Conservation (phyloP, 192 early-diverging fungal genomes). For the Mortierella claussenii region DNA sequence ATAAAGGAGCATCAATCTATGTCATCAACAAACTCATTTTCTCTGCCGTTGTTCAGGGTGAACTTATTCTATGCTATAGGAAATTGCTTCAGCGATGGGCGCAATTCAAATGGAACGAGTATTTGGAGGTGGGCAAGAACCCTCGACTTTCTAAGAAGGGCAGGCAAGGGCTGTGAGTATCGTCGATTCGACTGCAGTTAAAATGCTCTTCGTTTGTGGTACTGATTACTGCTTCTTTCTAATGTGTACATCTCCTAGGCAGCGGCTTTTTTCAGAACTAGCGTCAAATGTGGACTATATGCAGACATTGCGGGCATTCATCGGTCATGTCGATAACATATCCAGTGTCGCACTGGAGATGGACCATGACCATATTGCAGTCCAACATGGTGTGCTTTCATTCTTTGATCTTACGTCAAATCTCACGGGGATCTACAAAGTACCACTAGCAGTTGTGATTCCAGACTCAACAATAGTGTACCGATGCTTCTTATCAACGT, state of each 20-base stretch:
- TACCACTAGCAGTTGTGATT: constrained; percentile 56
- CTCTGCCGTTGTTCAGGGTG: constrained; percentile 32
- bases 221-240: neutral
- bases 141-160: constrained; percentile 19
- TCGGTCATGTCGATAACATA: constrained; percentile 55
- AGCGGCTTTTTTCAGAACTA: constrained; percentile 50
- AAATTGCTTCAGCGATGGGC: constrained; percentile 57
- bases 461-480: constrained; percentile 55
- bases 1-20: neutral
- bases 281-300: constrained; percentile 57
- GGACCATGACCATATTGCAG: constrained; percentile 53
- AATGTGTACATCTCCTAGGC: no score
- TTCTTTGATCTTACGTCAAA: constrained; percentile 56
- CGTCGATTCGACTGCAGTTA: no score
- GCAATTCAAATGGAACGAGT: constrained; percentile 53
- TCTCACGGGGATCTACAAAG: constrained; percentile 18
- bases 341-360: constrained; percentile 46
- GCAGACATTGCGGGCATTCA: constrained; percentile 53
- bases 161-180: constrained; percentile 38
- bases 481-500: constrained; percentile 56
- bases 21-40: neutral
- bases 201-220: neutral
- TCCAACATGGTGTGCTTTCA: constrained; percentile 61
- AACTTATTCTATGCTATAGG: constrained; percentile 55
- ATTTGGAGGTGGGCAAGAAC: constrained; percentile 32